These are phyloP conservation scores for Schoenoplectus tabernaemontani DNA, from an alignment of 202 grass and related monocot species.

Conservation along the genomic window DNA sequence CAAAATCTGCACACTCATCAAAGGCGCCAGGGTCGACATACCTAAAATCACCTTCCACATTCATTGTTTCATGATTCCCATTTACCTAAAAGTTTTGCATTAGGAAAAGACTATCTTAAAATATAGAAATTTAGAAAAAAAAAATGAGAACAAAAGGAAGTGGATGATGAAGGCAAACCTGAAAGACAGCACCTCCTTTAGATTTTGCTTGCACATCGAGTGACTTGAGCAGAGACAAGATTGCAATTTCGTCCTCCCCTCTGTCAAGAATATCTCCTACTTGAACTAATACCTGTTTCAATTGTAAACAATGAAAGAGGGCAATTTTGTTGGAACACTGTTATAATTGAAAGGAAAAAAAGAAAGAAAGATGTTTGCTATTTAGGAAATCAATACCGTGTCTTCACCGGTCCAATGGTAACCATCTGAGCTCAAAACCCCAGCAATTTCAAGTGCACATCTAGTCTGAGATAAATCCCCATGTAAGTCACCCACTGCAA, in stretches of 20 bases:
- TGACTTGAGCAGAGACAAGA: constrained; percentile 67
- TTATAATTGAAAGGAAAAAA: not conserved
- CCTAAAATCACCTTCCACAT: constrained; percentile 84
- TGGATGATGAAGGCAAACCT: constrained; percentile 35
- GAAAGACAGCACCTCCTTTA: constrained; percentile 88
- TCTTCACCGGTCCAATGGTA: constrained; percentile 65
- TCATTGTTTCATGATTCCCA: constrained; percentile 98
- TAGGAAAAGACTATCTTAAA: not conserved
- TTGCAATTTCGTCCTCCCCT: constrained; percentile 82
- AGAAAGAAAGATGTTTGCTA: not conserved
- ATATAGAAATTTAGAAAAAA: no score
- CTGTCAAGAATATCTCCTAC: constrained; percentile 91
- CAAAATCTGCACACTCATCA: constrained; percentile 72
- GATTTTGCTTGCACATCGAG: constrained; percentile 64
- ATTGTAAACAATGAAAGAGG: not conserved
- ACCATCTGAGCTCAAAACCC: constrained; percentile 52
- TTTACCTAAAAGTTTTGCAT: constrained; percentile 36
- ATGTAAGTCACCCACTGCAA: constrained; percentile 44
- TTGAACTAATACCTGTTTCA: constrained; percentile 56
- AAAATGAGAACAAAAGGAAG: not conserved
- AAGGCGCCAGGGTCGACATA: constrained; percentile 55
- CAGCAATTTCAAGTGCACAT: constrained; percentile 56
- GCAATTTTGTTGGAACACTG: no score
- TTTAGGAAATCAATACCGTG: constrained; percentile 32
- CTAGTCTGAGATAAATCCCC: constrained; percentile 81